Conservation (phyloP, 805 yeast genomes). For the Starmera pachycereana region DNA sequence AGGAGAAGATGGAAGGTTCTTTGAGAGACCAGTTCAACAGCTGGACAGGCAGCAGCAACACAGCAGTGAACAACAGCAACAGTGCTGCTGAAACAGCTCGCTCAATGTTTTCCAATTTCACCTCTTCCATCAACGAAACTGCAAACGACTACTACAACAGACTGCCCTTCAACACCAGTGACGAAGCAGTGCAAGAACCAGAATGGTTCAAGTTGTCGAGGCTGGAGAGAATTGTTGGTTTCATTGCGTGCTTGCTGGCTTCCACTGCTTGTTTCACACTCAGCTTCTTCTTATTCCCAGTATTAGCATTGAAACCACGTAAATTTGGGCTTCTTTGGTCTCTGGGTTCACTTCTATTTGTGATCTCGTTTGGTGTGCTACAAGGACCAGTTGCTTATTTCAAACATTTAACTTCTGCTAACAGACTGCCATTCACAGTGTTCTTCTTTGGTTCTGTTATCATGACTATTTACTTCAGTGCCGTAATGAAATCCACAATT, state of each 20-base stretch:
- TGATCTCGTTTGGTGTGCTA: slow-evolving; percentile 73
- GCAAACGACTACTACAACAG: slow-evolving; percentile 52
- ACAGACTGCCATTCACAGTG: slow-evolving; percentile 62
- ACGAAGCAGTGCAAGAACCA: slow-evolving; percentile 47
- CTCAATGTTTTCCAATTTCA: slow-evolving; percentile 27
- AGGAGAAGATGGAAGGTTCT: slow-evolving; percentile 11
- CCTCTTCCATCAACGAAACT: slow-evolving; percentile 25
- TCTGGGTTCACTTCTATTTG: slow-evolving; percentile 73
- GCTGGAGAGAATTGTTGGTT: slow-evolving; percentile 72
- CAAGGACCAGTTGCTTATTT: slow-evolving; percentile 78
- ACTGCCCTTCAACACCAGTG: slow-evolving; percentile 53
- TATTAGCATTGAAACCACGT: slow-evolving; percentile 72
- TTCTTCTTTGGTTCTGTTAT: slow-evolving; percentile 69
- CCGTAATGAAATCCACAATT: slow-evolving; percentile 51
- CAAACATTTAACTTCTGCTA: slow-evolving; percentile 57
- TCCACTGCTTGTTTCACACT: slow-evolving; percentile 72
- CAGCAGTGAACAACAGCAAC: slow-evolving; percentile 19
- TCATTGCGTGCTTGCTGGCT: slow-evolving; percentile 66
- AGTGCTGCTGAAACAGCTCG: slow-evolving; percentile 13
- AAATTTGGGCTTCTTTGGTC: slow-evolving; percentile 85
- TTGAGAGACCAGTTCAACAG: slow-evolving; percentile 29
- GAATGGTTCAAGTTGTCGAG: slow-evolving; percentile 67
- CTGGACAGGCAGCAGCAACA: slow-evolving; percentile 24
- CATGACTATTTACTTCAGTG: slow-evolving; percentile 66
- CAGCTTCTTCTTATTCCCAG: slow-evolving; percentile 75